Evolutionary conservation across 306 rosid genomes (phyloP), one percentile per base, ranked within the genome.

Genomic region (Pyrus communis): DNA sequence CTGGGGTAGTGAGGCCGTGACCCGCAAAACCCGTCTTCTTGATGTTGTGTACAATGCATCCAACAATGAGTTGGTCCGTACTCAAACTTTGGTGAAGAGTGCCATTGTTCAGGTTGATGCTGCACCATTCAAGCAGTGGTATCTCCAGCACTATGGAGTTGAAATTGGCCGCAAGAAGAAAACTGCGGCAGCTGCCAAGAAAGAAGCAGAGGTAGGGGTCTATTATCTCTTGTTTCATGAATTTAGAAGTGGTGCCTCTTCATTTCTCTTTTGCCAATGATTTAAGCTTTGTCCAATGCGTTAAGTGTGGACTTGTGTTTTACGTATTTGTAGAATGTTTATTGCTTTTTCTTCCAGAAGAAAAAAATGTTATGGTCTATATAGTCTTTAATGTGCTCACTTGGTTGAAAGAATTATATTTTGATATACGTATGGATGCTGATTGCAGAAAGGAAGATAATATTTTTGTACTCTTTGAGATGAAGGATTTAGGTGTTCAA

Each of bases 101-200:
- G 92, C 92, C 49, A 88, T 88, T 58, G 83, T 88, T 62, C 90
- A 88, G 76, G 92, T 88, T 80, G 92, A 88, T 84, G 92, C 88
- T 1, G 92, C 90, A 15, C 92, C 92, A 46, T 88, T 88, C 81
- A 88, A 84, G 79, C 92, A 86, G 81, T 88, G 92, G 92, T 86
- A 88, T 78, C 88, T 79, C 21, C 88, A 86, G 67, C 90, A 88
- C 77, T 88, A 88, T 58, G 92, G 90, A 11, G 87, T 88, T 70
- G 92, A 88, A 3, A 15, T 88, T 75, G 92, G 92, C 7, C 88
- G 88, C 84, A 88, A 86, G 88, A 88, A 88, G 84, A 88, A 88
- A 82, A 46, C 61, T 58, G 23, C 81, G 5, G 81, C 78, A 71
- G 42, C 75, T 60, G 68, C 84, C 62, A 88, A 88, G 86, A 88